phyloP scores from a whole-genome alignment of 140 eudicot species.

The Senecio squalidus region DNA sequence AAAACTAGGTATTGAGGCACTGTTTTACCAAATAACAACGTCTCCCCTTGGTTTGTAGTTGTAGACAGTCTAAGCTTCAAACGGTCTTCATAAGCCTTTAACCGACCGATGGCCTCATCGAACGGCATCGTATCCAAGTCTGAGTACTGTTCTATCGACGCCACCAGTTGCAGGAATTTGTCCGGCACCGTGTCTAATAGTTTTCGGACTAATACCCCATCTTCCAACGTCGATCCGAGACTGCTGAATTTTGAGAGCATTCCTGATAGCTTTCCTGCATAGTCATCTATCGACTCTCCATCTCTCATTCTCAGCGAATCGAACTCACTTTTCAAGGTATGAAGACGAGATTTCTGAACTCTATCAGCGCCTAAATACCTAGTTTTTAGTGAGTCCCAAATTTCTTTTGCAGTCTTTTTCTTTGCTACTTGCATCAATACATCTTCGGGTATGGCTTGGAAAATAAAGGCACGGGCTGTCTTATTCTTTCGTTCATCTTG shows the following conservation, averaged over 20 bases:
- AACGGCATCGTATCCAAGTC: not conserved
- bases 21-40: not conserved
- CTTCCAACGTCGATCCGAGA: not conserved
- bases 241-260: not conserved
- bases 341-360: not conserved
- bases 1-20: not conserved
- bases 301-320: too few species aligned
- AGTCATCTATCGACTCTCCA: not conserved
- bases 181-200: not conserved
- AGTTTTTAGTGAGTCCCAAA: not conserved
- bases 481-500: not conserved
- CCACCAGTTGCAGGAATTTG: not conserved
- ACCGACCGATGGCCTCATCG: not conserved
- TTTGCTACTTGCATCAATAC: too few species aligned
- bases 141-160: not conserved
- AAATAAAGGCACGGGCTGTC: not conserved
- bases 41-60: not conserved
- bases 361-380: not conserved
- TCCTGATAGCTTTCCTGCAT: not conserved
- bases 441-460: not conserved
- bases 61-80: not conserved
- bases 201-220: not conserved
- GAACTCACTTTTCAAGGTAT: not conserved
- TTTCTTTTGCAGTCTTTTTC: not conserved
- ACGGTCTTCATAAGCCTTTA: not conserved